Conservation (phyloP, 768 basidiomycete species). For the Tremella mesenterica region DNA sequence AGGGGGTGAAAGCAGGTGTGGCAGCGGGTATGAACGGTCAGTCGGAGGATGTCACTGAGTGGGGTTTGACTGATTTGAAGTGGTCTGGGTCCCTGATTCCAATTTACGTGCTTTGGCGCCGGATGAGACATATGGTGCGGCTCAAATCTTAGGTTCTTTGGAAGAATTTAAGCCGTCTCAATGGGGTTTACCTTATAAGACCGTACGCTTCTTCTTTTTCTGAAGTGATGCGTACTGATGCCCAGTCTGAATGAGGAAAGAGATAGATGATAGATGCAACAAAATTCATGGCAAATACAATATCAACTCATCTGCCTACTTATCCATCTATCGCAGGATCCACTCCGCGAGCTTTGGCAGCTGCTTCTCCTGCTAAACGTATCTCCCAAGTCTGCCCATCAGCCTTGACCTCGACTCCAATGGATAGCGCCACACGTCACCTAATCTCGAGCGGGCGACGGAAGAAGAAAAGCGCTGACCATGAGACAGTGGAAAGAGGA, state of each 20-base stretch:
- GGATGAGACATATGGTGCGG: constrained; percentile 30
- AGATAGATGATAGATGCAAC: no score
- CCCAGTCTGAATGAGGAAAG: no score
- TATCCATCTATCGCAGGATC: background rate
- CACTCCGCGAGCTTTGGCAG: constrained; percentile 1
- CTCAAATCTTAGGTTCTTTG: constrained; percentile 26
- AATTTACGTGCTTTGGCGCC: constrained; percentile 34
- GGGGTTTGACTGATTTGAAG: constrained; percentile 10
- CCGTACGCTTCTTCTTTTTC: constrained; percentile 8
- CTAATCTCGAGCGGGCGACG: no score
- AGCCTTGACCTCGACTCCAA: no score
- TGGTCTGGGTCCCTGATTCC: constrained; percentile 41
- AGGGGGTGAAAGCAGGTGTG: constrained; percentile 41
- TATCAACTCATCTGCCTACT: no score
- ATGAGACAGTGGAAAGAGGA: no score
- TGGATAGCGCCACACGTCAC: no score
- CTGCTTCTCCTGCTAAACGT: constrained; percentile 15
- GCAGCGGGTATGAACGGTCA: constrained; percentile 43
- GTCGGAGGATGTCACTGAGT: background rate
- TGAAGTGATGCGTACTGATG: no score
- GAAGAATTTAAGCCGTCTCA: constrained; percentile 33
- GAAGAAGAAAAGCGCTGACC: no score
- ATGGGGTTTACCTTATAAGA: constrained; percentile 30
- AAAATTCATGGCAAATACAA: no score
- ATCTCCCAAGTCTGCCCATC: constrained; percentile 19